Evolutionary conservation across 2,329 filamentous ascomycete species (phyloP).

Genomic region (Trichophyton verrucosum): DNA sequence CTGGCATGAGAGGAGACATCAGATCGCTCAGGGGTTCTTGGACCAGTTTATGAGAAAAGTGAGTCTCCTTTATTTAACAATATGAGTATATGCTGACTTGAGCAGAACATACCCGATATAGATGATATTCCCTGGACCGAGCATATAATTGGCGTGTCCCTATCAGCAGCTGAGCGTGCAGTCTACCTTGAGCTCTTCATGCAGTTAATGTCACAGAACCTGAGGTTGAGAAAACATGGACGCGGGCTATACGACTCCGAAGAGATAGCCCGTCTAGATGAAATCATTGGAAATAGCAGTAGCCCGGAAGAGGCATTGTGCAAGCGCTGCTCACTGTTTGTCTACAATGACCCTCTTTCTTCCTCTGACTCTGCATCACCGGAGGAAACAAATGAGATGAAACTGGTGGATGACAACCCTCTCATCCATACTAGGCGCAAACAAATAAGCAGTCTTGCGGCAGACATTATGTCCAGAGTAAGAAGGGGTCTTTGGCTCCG

Average conservation of each 20-base stretch:
- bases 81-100: slow-evolving; percentile 1
- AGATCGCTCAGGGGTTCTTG: slow-evolving; percentile 44
- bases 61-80: slow-evolving; percentile 8
- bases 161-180: slow-evolving; percentile 38
- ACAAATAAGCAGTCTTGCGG: slow-evolving; percentile 17
- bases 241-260: slow-evolving; percentile 19
- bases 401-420: not conserved
- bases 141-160: slow-evolving; percentile 32
- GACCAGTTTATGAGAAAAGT: slow-evolving; percentile 39
- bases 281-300: slow-evolving; percentile 34
- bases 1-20: slow-evolving; percentile 42
- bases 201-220: slow-evolving; percentile 40
- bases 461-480: slow-evolving; percentile 17
- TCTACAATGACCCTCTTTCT: not conserved
- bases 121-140: slow-evolving; percentile 36
- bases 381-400: not conserved
- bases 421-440: not conserved
- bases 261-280: slow-evolving; percentile 31
- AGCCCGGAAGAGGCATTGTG: slow-evolving; percentile 44
- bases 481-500: slow-evolving; percentile 23
- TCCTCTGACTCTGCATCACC: not conserved
- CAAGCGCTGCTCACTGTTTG: slow-evolving; percentile 33
- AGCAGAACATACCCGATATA: slow-evolving; percentile 32
- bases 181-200: slow-evolving; percentile 46
- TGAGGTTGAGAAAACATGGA: slow-evolving; percentile 26